These are phyloP conservation scores for Magnaporthiopsis incrustans DNA, from an alignment of 2,329 filamentous ascomycete species.

Conservation along the genomic window DNA sequence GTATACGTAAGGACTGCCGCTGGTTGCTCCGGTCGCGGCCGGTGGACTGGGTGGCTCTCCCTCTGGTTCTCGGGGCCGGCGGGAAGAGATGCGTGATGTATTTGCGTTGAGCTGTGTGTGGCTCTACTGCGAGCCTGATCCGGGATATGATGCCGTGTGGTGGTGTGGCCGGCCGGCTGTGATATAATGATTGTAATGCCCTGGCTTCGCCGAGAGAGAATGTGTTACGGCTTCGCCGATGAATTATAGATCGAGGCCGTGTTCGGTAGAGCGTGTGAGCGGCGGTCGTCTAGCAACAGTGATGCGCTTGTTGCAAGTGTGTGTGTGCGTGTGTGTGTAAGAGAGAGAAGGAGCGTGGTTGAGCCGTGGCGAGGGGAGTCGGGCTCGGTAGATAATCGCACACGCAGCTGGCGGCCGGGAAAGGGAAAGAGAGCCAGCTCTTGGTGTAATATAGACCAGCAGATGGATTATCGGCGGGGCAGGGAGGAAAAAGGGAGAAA, in stretches of 20 bases:
- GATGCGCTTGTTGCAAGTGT: not conserved
- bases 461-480: conserved; percentile 23
- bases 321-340: not conserved
- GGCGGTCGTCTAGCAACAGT: not conserved
- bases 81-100: not conserved
- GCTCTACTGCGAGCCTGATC: not conserved
- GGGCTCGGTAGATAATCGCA: conserved; percentile 33
- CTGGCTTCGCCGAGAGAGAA: conserved; percentile 29
- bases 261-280: not conserved
- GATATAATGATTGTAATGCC: conserved; percentile 26
- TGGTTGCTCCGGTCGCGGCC: not conserved
- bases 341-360: conserved; percentile 32
- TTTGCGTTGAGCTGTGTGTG: not conserved
- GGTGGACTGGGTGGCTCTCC: not conserved
- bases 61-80: not conserved
- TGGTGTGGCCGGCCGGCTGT: not conserved
- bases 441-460: conserved; percentile 39
- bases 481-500: conserved; percentile 14
- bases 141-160: not conserved
- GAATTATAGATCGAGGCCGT: not conserved
- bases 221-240: conserved; percentile 18
- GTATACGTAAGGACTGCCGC: conserved; percentile 11
- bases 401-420: conserved; percentile 31
- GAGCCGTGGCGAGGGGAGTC: conserved; percentile 29
- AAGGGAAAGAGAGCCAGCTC: conserved; percentile 48